Evolutionary conservation across 768 basidiomycete species (phyloP).

Genomic region (Daedalea quercina): DNA sequence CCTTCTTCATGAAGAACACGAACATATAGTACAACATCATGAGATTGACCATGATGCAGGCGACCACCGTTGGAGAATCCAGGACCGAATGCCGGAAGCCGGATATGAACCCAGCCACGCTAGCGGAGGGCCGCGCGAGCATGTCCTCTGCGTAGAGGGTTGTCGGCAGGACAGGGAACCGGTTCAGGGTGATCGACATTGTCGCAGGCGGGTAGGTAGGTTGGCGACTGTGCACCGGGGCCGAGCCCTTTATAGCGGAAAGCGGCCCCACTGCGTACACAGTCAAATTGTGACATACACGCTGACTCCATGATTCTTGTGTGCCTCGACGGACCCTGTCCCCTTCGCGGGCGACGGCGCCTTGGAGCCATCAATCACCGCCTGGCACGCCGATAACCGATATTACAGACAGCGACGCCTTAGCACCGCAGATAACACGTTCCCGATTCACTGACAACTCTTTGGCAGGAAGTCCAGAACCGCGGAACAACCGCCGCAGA

Average conservation of each 20-base stretch:
- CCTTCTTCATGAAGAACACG: neutral
- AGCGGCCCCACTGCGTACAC: neutral
- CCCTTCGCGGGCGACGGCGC: neutral
- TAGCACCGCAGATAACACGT: constrained; percentile 1
- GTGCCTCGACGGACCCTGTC: neutral
- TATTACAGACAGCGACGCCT: neutral
- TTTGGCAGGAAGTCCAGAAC: neutral
- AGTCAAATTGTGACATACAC: neutral
- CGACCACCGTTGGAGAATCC: neutral
- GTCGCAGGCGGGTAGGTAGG: neutral
- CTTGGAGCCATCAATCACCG: neutral
- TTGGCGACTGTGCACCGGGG: neutral
- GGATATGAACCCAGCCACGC: neutral
- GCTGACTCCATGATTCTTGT: neutral
- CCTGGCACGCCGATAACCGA: constrained; percentile 1
- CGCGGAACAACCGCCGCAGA: neutral
- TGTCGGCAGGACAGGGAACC: constrained; percentile 2
- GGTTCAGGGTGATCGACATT: constrained; percentile 3
- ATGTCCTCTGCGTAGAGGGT: neutral
- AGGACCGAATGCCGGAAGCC: neutral
- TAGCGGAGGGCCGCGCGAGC: neutral
- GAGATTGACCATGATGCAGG: neutral
- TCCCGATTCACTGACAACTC: neutral
- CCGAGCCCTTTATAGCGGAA: neutral
- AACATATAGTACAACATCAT: neutral